Evolutionary conservation across 2,329 filamentous ascomycete species (phyloP), one percentile per base, ranked within the genome.

Genomic region (Reticulascus tulasneorum): DNA sequence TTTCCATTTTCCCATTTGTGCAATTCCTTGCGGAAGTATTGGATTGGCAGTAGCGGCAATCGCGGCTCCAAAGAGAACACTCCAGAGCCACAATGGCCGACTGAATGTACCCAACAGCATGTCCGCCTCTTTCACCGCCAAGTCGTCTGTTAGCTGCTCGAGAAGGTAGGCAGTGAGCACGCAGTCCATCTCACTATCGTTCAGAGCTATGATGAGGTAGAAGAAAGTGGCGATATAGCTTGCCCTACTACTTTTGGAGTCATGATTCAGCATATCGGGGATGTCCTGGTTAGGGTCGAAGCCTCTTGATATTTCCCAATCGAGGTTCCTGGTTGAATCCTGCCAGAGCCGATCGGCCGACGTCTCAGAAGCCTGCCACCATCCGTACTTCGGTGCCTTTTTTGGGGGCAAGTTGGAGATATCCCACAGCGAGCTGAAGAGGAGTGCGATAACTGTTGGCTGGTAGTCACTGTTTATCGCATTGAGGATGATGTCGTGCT

Each of bases 201-300:
- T 63, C 38, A 69, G 49, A 41, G 68, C 65, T 29, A 66, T 60
- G 52, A 64, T 63, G 26, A 69, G 58, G 47, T 69, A 69, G 49
- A 69, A 65, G 48, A 68, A 68, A 22, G 64, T 67, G 25, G 65
- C 63, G 35, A 69, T 65, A 49, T 67, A 69, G 35, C 63, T 64
- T 23, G 62, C 64, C 29, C 66, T 58, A 44, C 64, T 69, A 35
- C 58, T 61, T 33, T 52, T 58, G 13, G 55, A 52, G 39, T 61
- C 58, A 16, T 53, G 50, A 25, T 61, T 60, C 19, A 61, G 41
- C 31, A 61, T 60, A 16, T 49, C 50, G 16, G 57, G 55, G 37
- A 55, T 50, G 43, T 59, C 58, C 30, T 54, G 55, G 23, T 49
- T 46, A 17, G 55, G 47, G 23, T 49, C 56, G 33, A 59, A 60